phyloP scores from a whole-genome alignment of 1,284 basidiomycete species.

The Volvariella surrecta region DNA sequence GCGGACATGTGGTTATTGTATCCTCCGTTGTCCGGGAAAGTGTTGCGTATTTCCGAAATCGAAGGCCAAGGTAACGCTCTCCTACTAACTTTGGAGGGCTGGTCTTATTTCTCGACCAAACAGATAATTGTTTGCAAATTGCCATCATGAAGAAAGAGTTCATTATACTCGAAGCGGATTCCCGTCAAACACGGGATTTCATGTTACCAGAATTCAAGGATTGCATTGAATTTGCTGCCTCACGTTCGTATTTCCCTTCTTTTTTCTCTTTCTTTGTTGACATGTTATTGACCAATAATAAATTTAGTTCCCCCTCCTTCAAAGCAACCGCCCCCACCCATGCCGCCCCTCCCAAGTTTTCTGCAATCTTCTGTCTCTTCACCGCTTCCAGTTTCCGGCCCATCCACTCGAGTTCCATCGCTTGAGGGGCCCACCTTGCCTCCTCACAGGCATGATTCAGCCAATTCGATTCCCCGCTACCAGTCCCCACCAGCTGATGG shows the following conservation, averaged over 20 bases:
- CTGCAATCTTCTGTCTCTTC: background rate
- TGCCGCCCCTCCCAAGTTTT: slow-evolving; percentile 30
- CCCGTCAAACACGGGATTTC: slow-evolving; percentile 53
- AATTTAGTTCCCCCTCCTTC: slow-evolving; percentile 45
- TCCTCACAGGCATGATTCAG: background rate
- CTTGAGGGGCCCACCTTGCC: background rate
- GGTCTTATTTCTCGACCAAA: slow-evolving; percentile 2
- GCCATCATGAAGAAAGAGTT: slow-evolving; percentile 88
- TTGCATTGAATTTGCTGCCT: slow-evolving; percentile 76
- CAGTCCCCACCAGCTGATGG: background rate
- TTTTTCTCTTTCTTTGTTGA: slow-evolving; percentile 3
- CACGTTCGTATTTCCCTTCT: slow-evolving; percentile 41
- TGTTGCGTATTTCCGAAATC: slow-evolving; percentile 67
- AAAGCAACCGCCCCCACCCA: slow-evolving; percentile 50
- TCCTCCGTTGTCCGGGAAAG: slow-evolving; percentile 93
- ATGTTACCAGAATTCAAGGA: slow-evolving; percentile 74
- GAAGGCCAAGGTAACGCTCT: slow-evolving; percentile 38
- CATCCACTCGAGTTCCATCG: slow-evolving; percentile 7
- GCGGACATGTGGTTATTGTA: slow-evolving; percentile 92
- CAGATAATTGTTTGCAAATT: slow-evolving; percentile 70
- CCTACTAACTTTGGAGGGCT: slow-evolving; percentile 17
- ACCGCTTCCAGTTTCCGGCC: background rate
- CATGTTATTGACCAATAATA: too few relatives aligned
- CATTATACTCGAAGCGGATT: slow-evolving; percentile 61
- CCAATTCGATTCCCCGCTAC: background rate